Conservation (phyloP, 2,329 filamentous ascomycete genomes). For the Phaeosphaeria sp. region DNA sequence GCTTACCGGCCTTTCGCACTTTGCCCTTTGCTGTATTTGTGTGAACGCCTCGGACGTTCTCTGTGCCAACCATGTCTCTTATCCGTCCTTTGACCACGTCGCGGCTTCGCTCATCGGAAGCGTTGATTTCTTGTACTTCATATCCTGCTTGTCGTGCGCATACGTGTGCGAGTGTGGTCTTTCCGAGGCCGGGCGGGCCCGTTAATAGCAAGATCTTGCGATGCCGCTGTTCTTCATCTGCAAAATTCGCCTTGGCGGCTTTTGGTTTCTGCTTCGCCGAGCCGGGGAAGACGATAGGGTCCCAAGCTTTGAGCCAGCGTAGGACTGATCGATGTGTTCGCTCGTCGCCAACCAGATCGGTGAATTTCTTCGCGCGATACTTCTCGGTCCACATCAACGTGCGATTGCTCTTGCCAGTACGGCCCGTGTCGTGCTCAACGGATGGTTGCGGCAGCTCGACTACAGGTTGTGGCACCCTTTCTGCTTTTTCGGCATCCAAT, state of each 20-base stretch:
- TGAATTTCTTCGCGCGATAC: conserved; percentile 89
- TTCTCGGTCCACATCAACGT: conserved; percentile 93
- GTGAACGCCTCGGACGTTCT: conserved; percentile 82
- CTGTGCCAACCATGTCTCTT: conserved; percentile 88
- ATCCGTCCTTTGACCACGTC: conserved; percentile 92
- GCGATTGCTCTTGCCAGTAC: conserved; percentile 38
- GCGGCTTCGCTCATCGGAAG: conserved; percentile 89
- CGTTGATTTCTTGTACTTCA: conserved; percentile 96
- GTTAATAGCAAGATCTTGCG: conserved; percentile 89
- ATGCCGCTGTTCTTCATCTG: conserved; percentile 76
- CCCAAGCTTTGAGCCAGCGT: conserved; percentile 94
- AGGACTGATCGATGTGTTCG: conserved; percentile 89
- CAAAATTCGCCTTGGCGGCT: conserved; percentile 53
- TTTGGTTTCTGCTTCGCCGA: conserved; percentile 65
- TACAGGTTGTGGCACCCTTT: conserved; percentile 27
- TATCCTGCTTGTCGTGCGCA: conserved; percentile 95
- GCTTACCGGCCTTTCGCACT: conserved; percentile 76
- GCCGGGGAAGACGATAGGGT: conserved; percentile 87
- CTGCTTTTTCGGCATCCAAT: conserved; percentile 57
- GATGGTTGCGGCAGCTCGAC: conserved; percentile 41
- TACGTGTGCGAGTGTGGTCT: conserved; percentile 95
- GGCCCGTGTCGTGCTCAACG: conserved; percentile 44
- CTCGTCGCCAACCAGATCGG: conserved; percentile 93
- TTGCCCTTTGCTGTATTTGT: conserved; percentile 60
- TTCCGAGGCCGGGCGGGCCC: conserved; percentile 90